Conservation (phyloP, 2,329 filamentous ascomycete species). For the Anthostomella pinea region DNA sequence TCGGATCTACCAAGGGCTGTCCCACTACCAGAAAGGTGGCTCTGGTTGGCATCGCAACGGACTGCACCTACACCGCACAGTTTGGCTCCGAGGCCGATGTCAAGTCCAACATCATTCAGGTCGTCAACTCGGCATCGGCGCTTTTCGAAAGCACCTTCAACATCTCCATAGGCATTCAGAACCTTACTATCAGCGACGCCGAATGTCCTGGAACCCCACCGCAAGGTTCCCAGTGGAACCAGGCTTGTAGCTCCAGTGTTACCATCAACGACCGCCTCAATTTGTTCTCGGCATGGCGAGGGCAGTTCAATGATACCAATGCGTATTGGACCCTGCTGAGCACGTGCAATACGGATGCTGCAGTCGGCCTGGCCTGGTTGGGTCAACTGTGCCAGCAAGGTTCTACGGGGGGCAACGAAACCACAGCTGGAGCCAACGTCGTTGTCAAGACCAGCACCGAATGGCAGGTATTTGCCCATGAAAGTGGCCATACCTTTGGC, state of each 20-base stretch:
- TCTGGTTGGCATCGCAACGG: constrained; percentile 85
- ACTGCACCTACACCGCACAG: constrained; percentile 78
- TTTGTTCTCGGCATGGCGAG: constrained; percentile 86
- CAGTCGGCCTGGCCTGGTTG: constrained; percentile 90
- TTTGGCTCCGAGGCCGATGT: constrained; percentile 67
- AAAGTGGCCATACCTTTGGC: constrained; percentile 91
- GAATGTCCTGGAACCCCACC: constrained; percentile 71
- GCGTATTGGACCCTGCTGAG: constrained; percentile 92
- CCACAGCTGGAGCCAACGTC: constrained; percentile 82
- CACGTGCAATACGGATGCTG: constrained; percentile 75
- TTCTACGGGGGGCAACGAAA: constrained; percentile 60
- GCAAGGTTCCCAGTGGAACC: constrained; percentile 76
- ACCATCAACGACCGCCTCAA: constrained; percentile 78
- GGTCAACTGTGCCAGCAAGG: constrained; percentile 74
- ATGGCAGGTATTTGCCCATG: constrained; percentile 96
- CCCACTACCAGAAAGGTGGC: constrained; percentile 89
- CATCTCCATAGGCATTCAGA: constrained; percentile 85
- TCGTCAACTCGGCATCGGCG: constrained; percentile 83
- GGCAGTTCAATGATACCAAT: constrained; percentile 71
- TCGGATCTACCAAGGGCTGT: constrained; percentile 82
- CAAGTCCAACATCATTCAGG: constrained; percentile 71
- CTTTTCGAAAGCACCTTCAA: constrained; percentile 92
- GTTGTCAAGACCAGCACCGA: constrained; percentile 79
- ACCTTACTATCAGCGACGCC: constrained; percentile 73
- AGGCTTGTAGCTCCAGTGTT: constrained; percentile 61